Evolutionary conservation across 108 stramenopile genomes (phyloP).

Genomic region (Cyclotella distinguenda): DNA sequence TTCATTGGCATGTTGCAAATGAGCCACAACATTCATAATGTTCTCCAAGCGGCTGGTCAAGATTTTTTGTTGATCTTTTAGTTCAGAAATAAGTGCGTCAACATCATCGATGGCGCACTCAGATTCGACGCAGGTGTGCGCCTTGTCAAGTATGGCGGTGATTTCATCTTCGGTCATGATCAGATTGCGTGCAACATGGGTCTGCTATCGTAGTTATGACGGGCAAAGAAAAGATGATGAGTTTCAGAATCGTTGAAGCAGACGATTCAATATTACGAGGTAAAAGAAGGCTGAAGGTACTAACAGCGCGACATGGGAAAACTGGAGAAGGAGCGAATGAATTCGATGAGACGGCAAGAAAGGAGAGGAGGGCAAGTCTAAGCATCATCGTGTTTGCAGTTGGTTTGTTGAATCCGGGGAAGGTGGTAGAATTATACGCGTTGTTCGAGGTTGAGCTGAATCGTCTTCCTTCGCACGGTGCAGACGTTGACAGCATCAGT

Average conservation of each 20-base stretch:
- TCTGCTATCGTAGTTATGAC: background rate
- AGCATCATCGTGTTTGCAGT: too few species aligned
- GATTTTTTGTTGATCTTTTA: slow-evolving; percentile 74
- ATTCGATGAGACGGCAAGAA: slow-evolving; percentile 19
- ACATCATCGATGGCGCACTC: slow-evolving; percentile 76
- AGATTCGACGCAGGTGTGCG: slow-evolving; percentile 60
- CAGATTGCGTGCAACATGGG: slow-evolving; percentile 30
- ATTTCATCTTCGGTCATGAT: slow-evolving; percentile 68
- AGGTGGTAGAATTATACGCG: too few species aligned
- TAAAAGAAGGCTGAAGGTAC: slow-evolving; percentile 3
- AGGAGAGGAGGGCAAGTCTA: slow-evolving; percentile 17
- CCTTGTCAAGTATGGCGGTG: slow-evolving; percentile 54
- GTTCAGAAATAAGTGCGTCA: slow-evolving; percentile 54
- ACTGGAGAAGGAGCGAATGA: slow-evolving; percentile 23
- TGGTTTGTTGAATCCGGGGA: too few species aligned
- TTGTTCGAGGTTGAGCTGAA: too few species aligned
- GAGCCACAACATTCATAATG: slow-evolving; percentile 62
- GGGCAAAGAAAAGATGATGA: background rate
- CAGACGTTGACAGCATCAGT: too few species aligned
- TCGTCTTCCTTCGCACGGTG: too few species aligned
- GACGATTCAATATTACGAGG: background rate
- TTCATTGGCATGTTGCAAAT: slow-evolving; percentile 66
- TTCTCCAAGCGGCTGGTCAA: slow-evolving; percentile 52
- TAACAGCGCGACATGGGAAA: background rate
- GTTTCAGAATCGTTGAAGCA: background rate